Evolutionary conservation across 1,284 basidiomycete genomes (phyloP), one percentile per base, ranked within the genome.

Genomic region (Microbotryomycetes sp.): DNA sequence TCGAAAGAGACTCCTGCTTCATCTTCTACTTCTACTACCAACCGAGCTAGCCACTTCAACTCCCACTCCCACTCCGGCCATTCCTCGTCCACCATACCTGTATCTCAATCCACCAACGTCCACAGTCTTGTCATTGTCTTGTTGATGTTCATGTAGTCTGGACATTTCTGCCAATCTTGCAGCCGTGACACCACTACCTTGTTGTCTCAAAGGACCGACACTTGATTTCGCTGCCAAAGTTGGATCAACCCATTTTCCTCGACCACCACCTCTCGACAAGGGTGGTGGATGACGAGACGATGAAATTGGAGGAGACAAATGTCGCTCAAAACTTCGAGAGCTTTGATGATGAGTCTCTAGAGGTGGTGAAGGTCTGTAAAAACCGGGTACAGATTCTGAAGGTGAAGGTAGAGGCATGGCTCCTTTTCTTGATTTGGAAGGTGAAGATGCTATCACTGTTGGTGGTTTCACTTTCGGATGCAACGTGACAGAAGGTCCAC

Each of bases 401-500:
- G 36, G 36, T 19, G 36, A 42, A 12, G 36, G 36, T 42, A 42
- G 19, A 42, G 19, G 36, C 19, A 12, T 9, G 12, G 36, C 9
- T 12, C 36, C 36, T n/a, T n/a, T n/a, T n/a, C n/a, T n/a, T 9
- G 36, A 42, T 42, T 42, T 42, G 36, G 36, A 12, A 9, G 36
- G 36, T 9, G 36, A 42, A 9, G 36, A 42, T 9, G 36, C 36
- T 9, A 19, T 9, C 12, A 12, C 19, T 19, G 36, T 42, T 12
- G 36, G 36, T 12, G 36, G 36, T 42, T 42, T 42, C 36, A 42
- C 36, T 42, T 58, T 61, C 2, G 66, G 66, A 15, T 66, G 64
- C 3, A 68, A 52, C 14, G 50, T 36, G 22, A 68, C 46, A 0
- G 62, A 51, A 3, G 66, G 66, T 15, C 62, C 62, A 6, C 49